Evolutionary conservation across 2,329 filamentous ascomycete genomes (phyloP).

Genomic region (Colletotrichum sp.): DNA sequence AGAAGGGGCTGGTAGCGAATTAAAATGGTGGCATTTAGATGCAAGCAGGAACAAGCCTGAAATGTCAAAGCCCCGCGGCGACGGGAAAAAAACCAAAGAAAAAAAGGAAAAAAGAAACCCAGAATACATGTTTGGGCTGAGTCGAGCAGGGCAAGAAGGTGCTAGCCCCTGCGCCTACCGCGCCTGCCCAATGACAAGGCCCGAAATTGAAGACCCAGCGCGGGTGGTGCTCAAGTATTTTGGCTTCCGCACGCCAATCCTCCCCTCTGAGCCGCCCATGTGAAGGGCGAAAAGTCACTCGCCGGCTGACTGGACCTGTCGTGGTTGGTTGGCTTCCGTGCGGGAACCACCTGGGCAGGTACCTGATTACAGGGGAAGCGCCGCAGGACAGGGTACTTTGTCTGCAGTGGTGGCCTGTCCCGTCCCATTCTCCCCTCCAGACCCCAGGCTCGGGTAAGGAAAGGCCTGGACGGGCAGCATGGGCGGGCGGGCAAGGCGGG

Average conservation of each 20-base stretch:
- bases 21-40: not conserved
- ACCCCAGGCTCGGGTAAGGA: not conserved
- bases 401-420: slow-evolving; percentile 13
- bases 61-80: not conserved
- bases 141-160: slow-evolving; percentile 4
- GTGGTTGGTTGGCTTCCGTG: slow-evolving; percentile 6
- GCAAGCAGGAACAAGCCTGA: not conserved
- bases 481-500: not conserved
- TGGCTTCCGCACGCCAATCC: slow-evolving; percentile 16
- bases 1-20: not conserved
- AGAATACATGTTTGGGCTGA: slow-evolving; percentile 13
- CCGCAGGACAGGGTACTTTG: not conserved
- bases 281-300: slow-evolving; percentile 17
- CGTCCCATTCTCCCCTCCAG: not conserved
- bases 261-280: not conserved
- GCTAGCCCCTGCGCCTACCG: slow-evolving; percentile 17
- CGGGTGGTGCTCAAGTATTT: slow-evolving; percentile 17
- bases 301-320: slow-evolving; percentile 11
- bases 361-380: not conserved
- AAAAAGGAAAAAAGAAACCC: not conserved
- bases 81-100: not conserved
- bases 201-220: slow-evolving; percentile 4
- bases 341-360: not conserved
- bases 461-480: not conserved
- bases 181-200: slow-evolving; percentile 18